Evolutionary conservation across 495 filamentous ascomycete genomes (phyloP).

Genomic region (Aspergillus saccharolyticus): DNA sequence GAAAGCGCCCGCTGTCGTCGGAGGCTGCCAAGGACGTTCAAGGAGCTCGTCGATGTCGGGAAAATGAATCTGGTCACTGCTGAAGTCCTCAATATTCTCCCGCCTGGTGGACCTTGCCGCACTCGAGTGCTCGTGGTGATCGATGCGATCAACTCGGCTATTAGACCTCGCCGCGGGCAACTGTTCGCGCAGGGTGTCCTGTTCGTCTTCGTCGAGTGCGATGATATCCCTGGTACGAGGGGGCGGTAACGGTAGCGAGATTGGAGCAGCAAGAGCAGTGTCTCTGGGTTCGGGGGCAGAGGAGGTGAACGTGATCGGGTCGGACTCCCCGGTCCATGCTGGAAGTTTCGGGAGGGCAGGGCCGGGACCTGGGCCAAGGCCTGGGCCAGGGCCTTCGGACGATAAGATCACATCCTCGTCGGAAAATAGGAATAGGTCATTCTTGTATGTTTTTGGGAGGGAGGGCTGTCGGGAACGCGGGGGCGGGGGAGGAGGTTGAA

Average conservation of each 20-base stretch:
- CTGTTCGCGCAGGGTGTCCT: too few species aligned
- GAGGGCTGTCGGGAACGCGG: background rate
- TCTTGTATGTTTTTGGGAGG: background rate
- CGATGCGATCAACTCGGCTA: too few species aligned
- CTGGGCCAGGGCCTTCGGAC: conserved; percentile 6
- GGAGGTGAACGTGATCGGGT: conserved; percentile 53
- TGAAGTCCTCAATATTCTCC: conserved; percentile 37
- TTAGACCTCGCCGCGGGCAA: too few species aligned
- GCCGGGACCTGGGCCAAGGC: background rate
- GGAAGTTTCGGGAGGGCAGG: conserved; percentile 12
- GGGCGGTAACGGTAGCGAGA: background rate
- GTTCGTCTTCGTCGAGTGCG: conserved; percentile 34
- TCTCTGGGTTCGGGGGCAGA: conserved; percentile 29
- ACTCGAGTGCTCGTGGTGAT: conserved; percentile 13
- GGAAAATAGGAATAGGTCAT: conserved; percentile 31
- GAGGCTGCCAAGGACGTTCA: conserved; percentile 5
- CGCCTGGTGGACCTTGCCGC: background rate
- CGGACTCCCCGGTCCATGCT: conserved; percentile 28
- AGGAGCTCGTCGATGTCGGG: conserved; percentile 31
- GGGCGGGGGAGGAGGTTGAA: background rate
- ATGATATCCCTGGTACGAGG: conserved; percentile 23
- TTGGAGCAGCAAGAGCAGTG: background rate
- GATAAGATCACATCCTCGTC: conserved; percentile 32
- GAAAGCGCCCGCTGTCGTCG: conserved; percentile 16
- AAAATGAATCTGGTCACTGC: conserved; percentile 28